These are phyloP conservation scores for Liquidambar formosana DNA, from an alignment of 164 flowering plant genomes.

Conservation along the genomic window DNA sequence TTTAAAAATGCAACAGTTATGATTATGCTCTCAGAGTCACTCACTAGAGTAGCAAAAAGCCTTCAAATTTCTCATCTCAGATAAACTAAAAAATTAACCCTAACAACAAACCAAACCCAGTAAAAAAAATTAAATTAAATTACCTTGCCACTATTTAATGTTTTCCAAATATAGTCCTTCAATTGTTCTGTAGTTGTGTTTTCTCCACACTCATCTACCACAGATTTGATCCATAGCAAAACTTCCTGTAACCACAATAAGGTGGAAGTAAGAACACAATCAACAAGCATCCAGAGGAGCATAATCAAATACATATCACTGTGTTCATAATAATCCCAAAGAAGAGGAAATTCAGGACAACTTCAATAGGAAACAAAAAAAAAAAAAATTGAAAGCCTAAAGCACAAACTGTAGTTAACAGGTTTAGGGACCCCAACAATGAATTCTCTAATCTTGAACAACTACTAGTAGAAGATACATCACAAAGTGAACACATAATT, in stretches of 20 bases:
- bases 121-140: neutral
- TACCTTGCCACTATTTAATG: conserved; percentile 97
- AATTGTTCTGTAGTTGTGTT: conserved; percentile 71
- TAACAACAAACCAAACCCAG: conserved; percentile 2
- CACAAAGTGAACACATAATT: too few species aligned
- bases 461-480: too few species aligned
- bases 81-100: neutral
- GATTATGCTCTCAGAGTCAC: neutral
- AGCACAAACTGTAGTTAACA: neutral
- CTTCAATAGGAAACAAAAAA: neutral
- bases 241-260: conserved; percentile 68
- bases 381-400: neutral
- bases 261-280: neutral
- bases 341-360: neutral
- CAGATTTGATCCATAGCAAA: conserved; percentile 91
- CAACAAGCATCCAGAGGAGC: neutral
- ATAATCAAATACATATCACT: neutral
- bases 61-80: neutral
- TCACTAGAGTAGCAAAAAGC: neutral
- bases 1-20: neutral
- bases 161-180: conserved; percentile 91
- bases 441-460: too few species aligned
- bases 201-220: conserved; percentile 89
- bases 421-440: too few species aligned
- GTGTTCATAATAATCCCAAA: neutral